Evolutionary conservation across 768 basidiomycete species (phyloP).

Genomic region (Hemileccinum impolitum): DNA sequence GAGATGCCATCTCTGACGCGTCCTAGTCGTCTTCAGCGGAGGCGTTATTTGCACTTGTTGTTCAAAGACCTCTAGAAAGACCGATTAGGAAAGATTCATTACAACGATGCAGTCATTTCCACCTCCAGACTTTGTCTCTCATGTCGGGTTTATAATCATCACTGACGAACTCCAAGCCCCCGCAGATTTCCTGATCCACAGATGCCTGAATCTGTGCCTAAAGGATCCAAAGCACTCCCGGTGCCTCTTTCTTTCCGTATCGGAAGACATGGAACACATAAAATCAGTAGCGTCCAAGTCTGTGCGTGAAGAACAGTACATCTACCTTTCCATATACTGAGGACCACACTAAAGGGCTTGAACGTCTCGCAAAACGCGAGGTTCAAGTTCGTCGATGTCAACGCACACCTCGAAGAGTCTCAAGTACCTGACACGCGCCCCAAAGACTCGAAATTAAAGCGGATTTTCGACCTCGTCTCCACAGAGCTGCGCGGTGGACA

Average conservation of each 20-base stretch:
- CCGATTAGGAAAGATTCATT: conserved; percentile 17
- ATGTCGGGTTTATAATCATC: conserved; percentile 54
- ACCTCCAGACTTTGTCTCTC: conserved; percentile 48
- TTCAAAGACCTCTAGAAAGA: conserved; percentile 14
- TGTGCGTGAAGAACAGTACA: conserved; percentile 38
- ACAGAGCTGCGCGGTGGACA: conserved; percentile 17
- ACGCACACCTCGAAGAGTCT: conserved; percentile 33
- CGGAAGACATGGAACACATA: conserved; percentile 57
- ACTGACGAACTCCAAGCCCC: conserved; percentile 71
- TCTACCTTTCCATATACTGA: conserved; percentile 9
- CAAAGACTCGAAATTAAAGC: conserved; percentile 22
- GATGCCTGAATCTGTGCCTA: conserved; percentile 46
- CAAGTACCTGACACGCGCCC: conserved; percentile 5
- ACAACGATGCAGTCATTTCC: conserved; percentile 43
- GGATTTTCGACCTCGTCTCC: conserved; percentile 37
- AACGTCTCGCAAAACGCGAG: conserved; percentile 36
- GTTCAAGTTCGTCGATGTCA: conserved; percentile 55
- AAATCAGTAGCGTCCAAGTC: conserved; percentile 59
- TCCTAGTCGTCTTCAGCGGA: no score
- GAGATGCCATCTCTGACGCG: conserved; percentile 10
- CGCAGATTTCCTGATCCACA: conserved; percentile 70
- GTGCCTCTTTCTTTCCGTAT: conserved; percentile 55
- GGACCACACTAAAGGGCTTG: conserved; percentile 23
- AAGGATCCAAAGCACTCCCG: conserved; percentile 39
- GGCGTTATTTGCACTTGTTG: conserved; percentile 18